Base-by-base conservation (phyloP, 345 rosid genomes). In the Linum trigynum region DNA sequence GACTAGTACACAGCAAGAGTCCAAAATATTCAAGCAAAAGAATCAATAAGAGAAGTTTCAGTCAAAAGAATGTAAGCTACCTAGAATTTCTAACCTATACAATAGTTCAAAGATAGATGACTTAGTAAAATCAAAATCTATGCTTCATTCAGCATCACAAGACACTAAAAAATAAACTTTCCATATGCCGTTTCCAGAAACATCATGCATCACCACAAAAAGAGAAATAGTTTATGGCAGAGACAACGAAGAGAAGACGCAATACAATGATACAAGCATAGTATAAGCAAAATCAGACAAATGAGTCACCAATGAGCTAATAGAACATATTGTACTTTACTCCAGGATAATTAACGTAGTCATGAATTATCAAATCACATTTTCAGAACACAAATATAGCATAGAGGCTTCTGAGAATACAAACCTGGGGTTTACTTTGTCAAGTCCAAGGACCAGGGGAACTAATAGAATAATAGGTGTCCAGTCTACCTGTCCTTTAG, bases 391-490 rank as follows among this genome's bases (percentile, higher is more conserved):
- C 16, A 37, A 57, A 17, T 7, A 57, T 17, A 0, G 37, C 36
- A 57, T 5, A 57, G 8, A 57, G 38, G 35, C 53, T 48, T 48
- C 3, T 48, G 1, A 57, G 38, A 32, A 57, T 59, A 64, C 88
- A 37, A 74, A 90, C 98, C 98, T 90, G 69, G 89, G 86, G 74
- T 92, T 92, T 43, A 92, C 79, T 79, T 79, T 85, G 39, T 85
- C 96, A 59, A 90, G 97, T 23, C 98, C 97, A 5, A 92, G 96
- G 83, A 92, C 98, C 81, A 92, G 71, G 64, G 98, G 98, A 78
- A 92, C 97, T 77, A 92, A 79, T 38, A 92, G 82, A 59, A 92
- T 84, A 76, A 90, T 78, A 0, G 97, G 96, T 3, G 89, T 68
- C 97, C 97, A 94, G 65, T 79, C 87, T 37, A 66, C 71, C 55